Evolutionary conservation across 208 protist species (phyloP), one percentile per base, ranked within the genome.

Genomic region (Acanthamoeba sp.): DNA sequence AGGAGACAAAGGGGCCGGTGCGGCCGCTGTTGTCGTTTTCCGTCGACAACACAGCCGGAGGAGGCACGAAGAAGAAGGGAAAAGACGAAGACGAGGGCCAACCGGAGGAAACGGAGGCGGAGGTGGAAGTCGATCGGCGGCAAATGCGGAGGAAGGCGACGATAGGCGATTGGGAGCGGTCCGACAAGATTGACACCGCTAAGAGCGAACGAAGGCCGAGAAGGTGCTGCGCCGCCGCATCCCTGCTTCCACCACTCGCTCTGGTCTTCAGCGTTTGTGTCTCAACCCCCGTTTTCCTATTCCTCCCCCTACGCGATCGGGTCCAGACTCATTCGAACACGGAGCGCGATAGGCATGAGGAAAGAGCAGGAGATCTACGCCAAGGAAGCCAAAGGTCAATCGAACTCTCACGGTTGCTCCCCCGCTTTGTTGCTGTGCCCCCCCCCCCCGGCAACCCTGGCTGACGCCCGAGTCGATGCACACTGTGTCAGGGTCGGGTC

Each of bases 261-360:
- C 18, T 59, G 20, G n/a, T n/a, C n/a, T n/a, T n/a, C n/a, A n/a
- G n/a, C n/a, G n/a, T n/a, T n/a, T n/a, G n/a, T n/a, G n/a, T n/a
- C n/a, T n/a, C n/a, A n/a, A n/a, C n/a, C n/a, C n/a, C n/a, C n/a
- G n/a, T n/a, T n/a, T n/a, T n/a, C n/a, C n/a, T n/a, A n/a, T 55
- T 55, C 48, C 48, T 55, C 48, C 48, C 48, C 48, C 48, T 6
- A 20, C 48, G 48, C 6, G 10, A 55, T 20, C 5, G 9, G 2
- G 27, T 12, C 1, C 2, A 69, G 76, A 20, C 48, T 85, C 2
- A 20, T 85, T 36, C 76, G 76, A 4, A 85, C 76, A 36, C 76
- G 76, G 24, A 85, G 76, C 42, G 76, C 76, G 38, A 85, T 85
- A 9, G 76, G 76, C 5, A 55, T 85, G 76, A 85, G 59, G 29